Evolutionary conservation across 2,329 filamentous ascomycete genomes (phyloP), one percentile per base, ranked within the genome.

Genomic region (Didymellaceae sp.): DNA sequence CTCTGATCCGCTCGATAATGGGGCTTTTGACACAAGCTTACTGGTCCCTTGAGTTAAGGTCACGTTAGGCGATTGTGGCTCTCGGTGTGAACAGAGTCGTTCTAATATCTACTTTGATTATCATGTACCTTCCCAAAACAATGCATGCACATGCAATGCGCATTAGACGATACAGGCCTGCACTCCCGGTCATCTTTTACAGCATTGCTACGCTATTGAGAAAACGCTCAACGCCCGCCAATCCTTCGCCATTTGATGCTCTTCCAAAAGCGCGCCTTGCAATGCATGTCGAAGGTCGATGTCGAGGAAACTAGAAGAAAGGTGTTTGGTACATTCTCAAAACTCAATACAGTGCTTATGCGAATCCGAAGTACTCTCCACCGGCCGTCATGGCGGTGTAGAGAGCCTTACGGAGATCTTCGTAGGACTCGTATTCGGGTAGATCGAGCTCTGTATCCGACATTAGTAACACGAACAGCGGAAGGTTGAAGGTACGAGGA

Each of bases 311-410:
- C 16, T 45, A 14, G 13, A 32, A 44, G 39, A 16, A 32, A 44
- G 42, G 49, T 18, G 35, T 17, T 53, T 25, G 31, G 46, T 32
- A 40, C 40, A 47, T 26, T 45, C 43, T 41, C 28, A 26, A 26
- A 21, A 37, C 13, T 18, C 10, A 16, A 18, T 48, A 11, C 25
- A 21, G 9, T 24, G 24, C 35, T 80, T 88, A 97, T 65, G 94
- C 93, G 75, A 99, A 97, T 55, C 94, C 94, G 74, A 99, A 99
- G 73, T 87, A 97, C 74, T 97, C 93, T 78, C 91, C 94, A 63
- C 94, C 94, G 61, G 92, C 88, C n/a, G 94, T 99, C 75, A 99
- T 97, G 57, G 94, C 94, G 62, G 92, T 97, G 74, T 95, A 87
- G 53, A 99, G 78, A 71, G 94, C 91, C 66, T 89, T 86, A 57